phyloP scores from a whole-genome alignment of 352 stramenopile species.

The Peronospora farinosa region DNA sequence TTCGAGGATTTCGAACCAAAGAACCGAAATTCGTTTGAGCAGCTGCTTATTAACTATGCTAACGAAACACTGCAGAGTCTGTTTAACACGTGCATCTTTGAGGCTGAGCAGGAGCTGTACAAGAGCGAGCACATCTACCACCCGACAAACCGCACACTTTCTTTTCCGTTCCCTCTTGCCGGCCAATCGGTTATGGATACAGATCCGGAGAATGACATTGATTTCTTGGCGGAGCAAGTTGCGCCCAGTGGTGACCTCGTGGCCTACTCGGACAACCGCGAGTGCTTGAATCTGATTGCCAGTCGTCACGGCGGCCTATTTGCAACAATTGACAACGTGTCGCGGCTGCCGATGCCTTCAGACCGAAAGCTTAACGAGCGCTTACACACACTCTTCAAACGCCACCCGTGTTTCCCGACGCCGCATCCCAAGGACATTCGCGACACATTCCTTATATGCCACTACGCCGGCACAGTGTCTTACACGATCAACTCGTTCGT shows the following conservation, averaged over 20 bases:
- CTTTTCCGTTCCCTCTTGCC: constrained; percentile 64
- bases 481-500: constrained; percentile 86
- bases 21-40: constrained; percentile 88
- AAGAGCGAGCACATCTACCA: constrained; percentile 75
- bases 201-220: constrained; percentile 29
- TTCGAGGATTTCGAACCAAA: constrained; percentile 88
- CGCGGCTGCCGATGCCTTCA: constrained; percentile 75
- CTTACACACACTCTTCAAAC: constrained; percentile 76
- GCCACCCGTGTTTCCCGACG: constrained; percentile 74
- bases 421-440: constrained; percentile 81
- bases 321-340: constrained; percentile 80
- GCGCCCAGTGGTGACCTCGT: constrained; percentile 44
- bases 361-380: constrained; percentile 85
- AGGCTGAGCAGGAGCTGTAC: constrained; percentile 81
- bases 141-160: constrained; percentile 75
- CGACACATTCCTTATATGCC: constrained; percentile 80
- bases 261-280: constrained; percentile 78
- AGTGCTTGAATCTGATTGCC: constrained; percentile 80
- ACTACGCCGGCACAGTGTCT: constrained; percentile 78
- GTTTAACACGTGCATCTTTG: constrained; percentile 87
- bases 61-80: constrained; percentile 88
- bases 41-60: constrained; percentile 90
- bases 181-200: constrained; percentile 28
- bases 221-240: constrained; percentile 38
- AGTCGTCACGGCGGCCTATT: constrained; percentile 80